Base-by-base conservation (phyloP, 345 rosid species). In the Microcos paniculata region DNA sequence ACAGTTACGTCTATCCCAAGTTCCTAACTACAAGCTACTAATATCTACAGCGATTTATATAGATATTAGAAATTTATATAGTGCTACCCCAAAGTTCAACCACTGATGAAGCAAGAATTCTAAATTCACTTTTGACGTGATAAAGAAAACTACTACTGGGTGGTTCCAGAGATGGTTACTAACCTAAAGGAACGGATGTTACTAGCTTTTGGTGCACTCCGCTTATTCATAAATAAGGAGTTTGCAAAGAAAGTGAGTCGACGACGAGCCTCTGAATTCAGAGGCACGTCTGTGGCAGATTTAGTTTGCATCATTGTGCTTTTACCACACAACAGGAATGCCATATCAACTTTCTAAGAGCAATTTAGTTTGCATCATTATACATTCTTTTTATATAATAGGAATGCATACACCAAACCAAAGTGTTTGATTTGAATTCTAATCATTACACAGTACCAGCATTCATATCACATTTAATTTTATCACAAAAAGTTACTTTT, bases 221-320 rank as follows among this genome's bases (percentile, higher is more conserved):
- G 95, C 95, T 93, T 87, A 81, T 84, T 90, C 99, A 94, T 96
- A 82, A 90, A 93, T 67, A 96, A 81, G 75, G 99, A 96, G 77
- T 96, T 96, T 69, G 98, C 95, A 85, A 96, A 96, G 88, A 96
- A 96, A 71, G 98, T 96, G 82, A 96, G 89, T 61, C 99, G 90
- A 68, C 99, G 97, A 24, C 99, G 97, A 82, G 98, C 99, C 63
- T 96, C 99, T 87, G 94, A 88, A 83, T 88, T 96, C 52, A 88
- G 88, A 46, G 99, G 99, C 75, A 94, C 91, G 42, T 96, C 91
- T 62, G 90, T 90, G 21, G 97, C 98, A 70, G 99, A 93, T n/a
- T n/a, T n/a, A n/a, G n/a, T n/a, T n/a, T n/a, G n/a, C n/a, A n/a
- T n/a, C n/a, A n/a, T n/a, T n/a, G n/a, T n/a, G n/a, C n/a, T n/a